Conservation (phyloP, 2,329 filamentous ascomycete genomes). For the Curvularia verruculosa region DNA sequence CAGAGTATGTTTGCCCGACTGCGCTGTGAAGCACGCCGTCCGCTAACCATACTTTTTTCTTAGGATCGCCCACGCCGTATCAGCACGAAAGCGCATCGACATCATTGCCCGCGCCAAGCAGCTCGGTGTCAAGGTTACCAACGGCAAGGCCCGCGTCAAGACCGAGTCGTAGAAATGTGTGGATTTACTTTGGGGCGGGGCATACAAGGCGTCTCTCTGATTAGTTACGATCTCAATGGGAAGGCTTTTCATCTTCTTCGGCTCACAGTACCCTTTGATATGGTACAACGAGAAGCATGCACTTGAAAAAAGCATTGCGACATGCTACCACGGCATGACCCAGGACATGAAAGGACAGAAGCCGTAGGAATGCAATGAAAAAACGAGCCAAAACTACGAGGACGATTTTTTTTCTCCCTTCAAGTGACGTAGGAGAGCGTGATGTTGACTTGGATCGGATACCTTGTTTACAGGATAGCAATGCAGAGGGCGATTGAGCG, state of each 20-base stretch:
- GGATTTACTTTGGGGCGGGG: slow-evolving; percentile 40
- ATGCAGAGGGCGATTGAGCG: not conserved
- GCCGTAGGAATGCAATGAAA: slow-evolving; percentile 38
- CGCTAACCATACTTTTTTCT: slow-evolving; percentile 26
- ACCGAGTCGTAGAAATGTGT: slow-evolving; percentile 71
- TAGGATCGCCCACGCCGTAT: slow-evolving; percentile 97
- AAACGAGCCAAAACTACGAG: slow-evolving; percentile 29
- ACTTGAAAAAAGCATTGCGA: slow-evolving; percentile 40
- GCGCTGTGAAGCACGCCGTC: not conserved
- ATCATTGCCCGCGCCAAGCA: slow-evolving; percentile 98
- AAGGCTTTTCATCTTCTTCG: slow-evolving; percentile 40
- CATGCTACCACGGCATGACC: slow-evolving; percentile 26
- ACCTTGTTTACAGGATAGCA: not conserved
- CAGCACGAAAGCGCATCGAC: slow-evolving; percentile 97
- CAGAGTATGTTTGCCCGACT: slow-evolving; percentile 72
- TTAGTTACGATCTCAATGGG: slow-evolving; percentile 47
- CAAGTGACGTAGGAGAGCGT: slow-evolving; percentile 6
- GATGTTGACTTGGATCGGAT: slow-evolving; percentile 2
- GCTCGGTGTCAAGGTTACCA: slow-evolving; percentile 99
- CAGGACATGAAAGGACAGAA: slow-evolving; percentile 24
- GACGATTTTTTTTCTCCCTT: not conserved
- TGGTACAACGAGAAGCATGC: slow-evolving; percentile 34
- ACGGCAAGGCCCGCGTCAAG: slow-evolving; percentile 98
- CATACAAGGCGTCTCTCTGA: slow-evolving; percentile 49
- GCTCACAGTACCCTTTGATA: slow-evolving; percentile 30